These are phyloP conservation scores for Cystobasidium sp. DNA, from an alignment of 1,284 basidiomycete genomes.

Conservation along the genomic window DNA sequence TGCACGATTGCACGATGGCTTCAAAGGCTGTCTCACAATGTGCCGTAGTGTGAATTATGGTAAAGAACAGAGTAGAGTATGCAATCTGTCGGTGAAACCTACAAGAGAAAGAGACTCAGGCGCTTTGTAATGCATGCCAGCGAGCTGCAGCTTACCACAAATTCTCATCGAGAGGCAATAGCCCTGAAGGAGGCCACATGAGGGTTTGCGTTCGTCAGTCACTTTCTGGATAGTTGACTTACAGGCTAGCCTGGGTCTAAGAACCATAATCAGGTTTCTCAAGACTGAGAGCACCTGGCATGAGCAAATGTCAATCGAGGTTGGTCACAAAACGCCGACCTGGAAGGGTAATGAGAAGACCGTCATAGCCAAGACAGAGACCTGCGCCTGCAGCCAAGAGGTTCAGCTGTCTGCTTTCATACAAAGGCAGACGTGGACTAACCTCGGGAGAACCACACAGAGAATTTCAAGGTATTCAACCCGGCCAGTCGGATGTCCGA, in stretches of 20 bases:
- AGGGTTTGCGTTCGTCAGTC: background rate
- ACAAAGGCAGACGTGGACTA: background rate
- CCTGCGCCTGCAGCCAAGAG: slow-evolving; percentile 62
- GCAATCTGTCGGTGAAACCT: slow-evolving; percentile 87
- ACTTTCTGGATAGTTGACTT: background rate
- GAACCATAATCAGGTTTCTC: slow-evolving; percentile 76
- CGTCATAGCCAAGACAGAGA: slow-evolving; percentile 79
- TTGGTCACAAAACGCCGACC: slow-evolving; percentile 55
- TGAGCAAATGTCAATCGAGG: background rate
- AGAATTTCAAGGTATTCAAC: slow-evolving; percentile 75
- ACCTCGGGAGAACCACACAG: slow-evolving; percentile 82
- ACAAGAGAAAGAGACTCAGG: background rate
- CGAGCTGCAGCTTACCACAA: slow-evolving; percentile 63
- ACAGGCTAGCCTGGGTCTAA: slow-evolving; percentile 64
- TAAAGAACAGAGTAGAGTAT: slow-evolving; percentile 80
- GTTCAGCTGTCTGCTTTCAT: background rate
- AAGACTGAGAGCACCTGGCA: background rate
- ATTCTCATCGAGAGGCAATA: slow-evolving; percentile 85
- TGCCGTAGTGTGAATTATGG: slow-evolving; percentile 76
- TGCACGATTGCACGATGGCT: too few relatives aligned
- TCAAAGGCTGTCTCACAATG: slow-evolving; percentile 61
- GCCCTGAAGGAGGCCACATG: slow-evolving; percentile 60
- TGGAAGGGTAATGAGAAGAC: slow-evolving; percentile 78
- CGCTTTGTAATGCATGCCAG: background rate
- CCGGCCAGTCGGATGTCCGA: slow-evolving; percentile 62